phyloP scores from a whole-genome alignment of 306 rosid genomes.

The Begonia fuchsioides region DNA sequence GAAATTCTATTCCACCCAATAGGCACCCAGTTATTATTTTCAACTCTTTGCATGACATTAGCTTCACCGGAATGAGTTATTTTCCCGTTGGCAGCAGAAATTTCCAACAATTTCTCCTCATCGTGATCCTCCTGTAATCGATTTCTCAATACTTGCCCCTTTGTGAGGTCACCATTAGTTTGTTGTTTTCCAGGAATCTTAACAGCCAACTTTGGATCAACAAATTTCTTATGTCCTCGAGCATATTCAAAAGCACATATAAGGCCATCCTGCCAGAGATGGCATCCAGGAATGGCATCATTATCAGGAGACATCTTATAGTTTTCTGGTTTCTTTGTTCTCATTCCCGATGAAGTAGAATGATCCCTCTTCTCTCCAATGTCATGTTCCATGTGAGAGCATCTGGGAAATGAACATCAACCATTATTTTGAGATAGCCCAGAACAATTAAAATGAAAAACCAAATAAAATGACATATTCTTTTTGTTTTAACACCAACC shows the following conservation, averaged over 20 bases:
- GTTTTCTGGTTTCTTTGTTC: no score
- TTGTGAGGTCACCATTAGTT: conserved; percentile 4
- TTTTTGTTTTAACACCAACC: no score
- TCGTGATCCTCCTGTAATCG: conserved; percentile 4
- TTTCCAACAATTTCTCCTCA: conserved; percentile 6
- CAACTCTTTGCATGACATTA: neutral
- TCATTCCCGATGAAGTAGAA: no score
- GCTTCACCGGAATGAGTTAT: no score
- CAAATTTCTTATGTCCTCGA: conserved; percentile 12
- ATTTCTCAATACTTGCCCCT: conserved; percentile 14
- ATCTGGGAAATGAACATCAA: no score
- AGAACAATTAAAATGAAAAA: no score
- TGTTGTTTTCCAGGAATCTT: conserved; percentile 1
- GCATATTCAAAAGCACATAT: conserved; percentile 51
- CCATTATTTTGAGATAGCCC: no score
- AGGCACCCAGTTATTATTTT: conserved; percentile 39
- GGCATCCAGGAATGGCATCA: conserved; percentile 12
- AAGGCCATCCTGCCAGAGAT: conserved; percentile 48
- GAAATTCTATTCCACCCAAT: conserved; percentile 48
- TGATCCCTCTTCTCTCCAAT: no score
- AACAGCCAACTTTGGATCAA: neutral
- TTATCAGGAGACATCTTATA: neutral
- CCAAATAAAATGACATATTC: no score
- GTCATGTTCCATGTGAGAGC: no score
- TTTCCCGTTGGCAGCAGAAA: neutral